These are phyloP conservation scores for Penicillium sp. DNA, from an alignment of 2,329 filamentous ascomycete species.

Conservation along the genomic window DNA sequence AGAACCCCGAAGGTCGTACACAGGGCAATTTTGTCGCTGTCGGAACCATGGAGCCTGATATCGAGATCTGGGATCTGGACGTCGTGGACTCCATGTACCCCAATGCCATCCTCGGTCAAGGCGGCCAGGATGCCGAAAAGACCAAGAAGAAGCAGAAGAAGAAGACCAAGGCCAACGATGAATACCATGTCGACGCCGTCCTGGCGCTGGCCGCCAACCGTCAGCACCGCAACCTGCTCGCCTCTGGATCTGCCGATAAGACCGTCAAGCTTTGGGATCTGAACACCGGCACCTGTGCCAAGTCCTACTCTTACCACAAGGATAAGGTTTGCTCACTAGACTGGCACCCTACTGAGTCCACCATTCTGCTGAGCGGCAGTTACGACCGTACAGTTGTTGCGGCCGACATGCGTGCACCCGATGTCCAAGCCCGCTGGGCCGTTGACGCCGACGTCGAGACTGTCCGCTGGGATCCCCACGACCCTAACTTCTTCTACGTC, in stretches of 20 bases:
- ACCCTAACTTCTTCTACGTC: conserved; percentile 91
- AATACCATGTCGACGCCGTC: conserved; percentile 92
- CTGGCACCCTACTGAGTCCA: conserved; percentile 87
- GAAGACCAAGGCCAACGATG: conserved; percentile 84
- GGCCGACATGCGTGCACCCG: conserved; percentile 94
- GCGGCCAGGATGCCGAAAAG: conserved; percentile 49
- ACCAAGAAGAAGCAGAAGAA: conserved; percentile 78
- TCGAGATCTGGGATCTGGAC: conserved; percentile 97
- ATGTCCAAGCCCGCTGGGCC: conserved; percentile 81
- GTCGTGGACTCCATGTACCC: conserved; percentile 98
- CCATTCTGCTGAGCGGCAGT: conserved; percentile 85
- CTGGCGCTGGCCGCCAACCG: conserved; percentile 89
- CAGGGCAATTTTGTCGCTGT: conserved; percentile 91
- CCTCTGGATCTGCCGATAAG: conserved; percentile 92
- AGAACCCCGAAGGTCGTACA: conserved; percentile 63
- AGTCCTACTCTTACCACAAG: conserved; percentile 93
- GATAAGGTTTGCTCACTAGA: conserved; percentile 97
- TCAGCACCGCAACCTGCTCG: conserved; percentile 89
- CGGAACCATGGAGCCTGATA: conserved; percentile 96
- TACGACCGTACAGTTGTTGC: conserved; percentile 93
- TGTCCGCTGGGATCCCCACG: conserved; percentile 89
- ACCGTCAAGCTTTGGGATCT: conserved; percentile 98
- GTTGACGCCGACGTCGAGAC: conserved; percentile 95
- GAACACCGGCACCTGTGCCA: conserved; percentile 86
- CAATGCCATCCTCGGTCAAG: conserved; percentile 88